Evolutionary conservation across 2,329 filamentous ascomycete species (phyloP).

Genomic region (Lachnellula arida): DNA sequence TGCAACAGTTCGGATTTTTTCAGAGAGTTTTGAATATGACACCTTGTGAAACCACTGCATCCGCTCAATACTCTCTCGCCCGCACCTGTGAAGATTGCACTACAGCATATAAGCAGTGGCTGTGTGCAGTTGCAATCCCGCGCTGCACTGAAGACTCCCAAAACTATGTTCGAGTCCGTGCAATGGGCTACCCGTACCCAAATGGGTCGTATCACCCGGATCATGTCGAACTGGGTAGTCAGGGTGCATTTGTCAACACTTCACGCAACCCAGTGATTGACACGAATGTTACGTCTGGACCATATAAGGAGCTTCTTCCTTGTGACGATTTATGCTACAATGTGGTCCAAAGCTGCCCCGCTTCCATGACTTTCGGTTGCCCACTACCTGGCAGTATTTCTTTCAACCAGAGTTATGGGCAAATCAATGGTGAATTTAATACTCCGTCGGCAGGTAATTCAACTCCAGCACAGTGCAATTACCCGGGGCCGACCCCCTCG

Average conservation of each 20-base stretch:
- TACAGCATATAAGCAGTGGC: conserved; percentile 84
- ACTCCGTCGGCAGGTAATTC: background rate
- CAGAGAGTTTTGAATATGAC: conserved; percentile 77
- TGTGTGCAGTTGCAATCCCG: conserved; percentile 89
- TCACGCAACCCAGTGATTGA: conserved; percentile 75
- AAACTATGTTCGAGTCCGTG: conserved; percentile 56
- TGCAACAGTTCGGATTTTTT: conserved; percentile 69
- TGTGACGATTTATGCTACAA: conserved; percentile 85
- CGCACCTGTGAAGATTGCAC: conserved; percentile 72
- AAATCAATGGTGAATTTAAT: conserved; percentile 20
- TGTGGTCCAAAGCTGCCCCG: conserved; percentile 79
- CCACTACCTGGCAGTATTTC: conserved; percentile 45
- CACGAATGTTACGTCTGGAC: conserved; percentile 66
- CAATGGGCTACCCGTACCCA: conserved; percentile 64
- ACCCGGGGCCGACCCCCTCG: conserved; percentile 54
- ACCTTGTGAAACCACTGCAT: conserved; percentile 71
- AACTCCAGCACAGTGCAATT: conserved; percentile 50
- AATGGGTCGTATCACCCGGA: conserved; percentile 56
- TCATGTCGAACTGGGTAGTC: conserved; percentile 18
- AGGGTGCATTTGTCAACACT: conserved; percentile 37
- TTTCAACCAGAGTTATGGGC: conserved; percentile 45
- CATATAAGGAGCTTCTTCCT: conserved; percentile 89
- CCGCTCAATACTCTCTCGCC: conserved; percentile 76
- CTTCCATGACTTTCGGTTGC: conserved; percentile 70
- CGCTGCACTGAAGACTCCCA: conserved; percentile 69